Base-by-base conservation (phyloP, 2,329 filamentous ascomycete genomes). In the Emmonsia crescens region DNA sequence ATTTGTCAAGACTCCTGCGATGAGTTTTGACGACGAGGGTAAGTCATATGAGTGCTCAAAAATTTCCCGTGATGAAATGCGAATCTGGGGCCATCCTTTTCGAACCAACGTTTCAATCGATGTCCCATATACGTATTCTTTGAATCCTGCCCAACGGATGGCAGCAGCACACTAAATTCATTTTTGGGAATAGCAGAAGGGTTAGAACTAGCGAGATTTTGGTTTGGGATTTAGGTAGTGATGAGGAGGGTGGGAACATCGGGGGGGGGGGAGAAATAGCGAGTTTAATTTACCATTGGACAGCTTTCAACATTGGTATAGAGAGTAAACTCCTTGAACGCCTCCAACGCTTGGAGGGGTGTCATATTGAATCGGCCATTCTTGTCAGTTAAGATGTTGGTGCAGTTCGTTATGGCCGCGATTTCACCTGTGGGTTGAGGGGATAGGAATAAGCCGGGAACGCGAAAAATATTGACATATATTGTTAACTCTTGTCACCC, bases 251-350 rank as follows among this genome's bases (percentile, higher is more conserved):
- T 1, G 19, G 6, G 29, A 10, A 29, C 27, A 16, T n/a, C n/a
- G 14, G 51, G 16, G 16, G 36, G n/a, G 14, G 27, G 16, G 14
- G 29, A 36, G 31, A 36, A 52, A 16, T 14, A 16, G 24, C 10
- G 14, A 12, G 51, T 33, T 21, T 54, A 31, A 36, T 65, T 60
- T 65, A 72, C 69, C 78, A 84, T 85, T 6, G 81, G 79, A 68
- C 82, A 84, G 61, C 77, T 79, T 69, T 84, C 82, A 1, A 78
- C 82, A 67, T 82, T 84, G 27, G 82, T 84, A 69, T 84, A 84
- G 3, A 84, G 69, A 5, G 77, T 77, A n/a, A 84, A 69, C 19
- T 74, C 65, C 2, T 70, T 63, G 65, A 81, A 83, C 0, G 81
- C 82, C 2, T 66, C 68, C n/a, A 76, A 67, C 0, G 79, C 76